Evolutionary conservation across 2,329 filamentous ascomycete genomes (phyloP).

Genomic region (Byssothecium circinans): DNA sequence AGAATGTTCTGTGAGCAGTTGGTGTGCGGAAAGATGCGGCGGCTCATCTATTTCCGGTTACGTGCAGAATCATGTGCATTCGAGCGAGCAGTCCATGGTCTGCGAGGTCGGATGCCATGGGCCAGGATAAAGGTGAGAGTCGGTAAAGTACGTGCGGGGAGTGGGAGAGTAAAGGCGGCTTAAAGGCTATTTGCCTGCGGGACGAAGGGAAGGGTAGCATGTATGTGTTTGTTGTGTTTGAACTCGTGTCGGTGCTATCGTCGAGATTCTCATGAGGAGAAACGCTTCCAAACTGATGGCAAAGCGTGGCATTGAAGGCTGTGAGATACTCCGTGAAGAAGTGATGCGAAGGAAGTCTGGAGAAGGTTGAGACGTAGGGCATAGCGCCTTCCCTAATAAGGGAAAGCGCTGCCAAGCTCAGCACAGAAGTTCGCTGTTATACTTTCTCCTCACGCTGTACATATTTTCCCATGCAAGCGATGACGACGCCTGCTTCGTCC

Average conservation of each 20-base stretch:
- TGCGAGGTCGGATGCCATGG: not conserved
- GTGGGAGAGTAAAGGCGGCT: conserved; percentile 1
- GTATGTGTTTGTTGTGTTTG: too few relatives aligned
- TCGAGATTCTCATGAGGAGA: not conserved
- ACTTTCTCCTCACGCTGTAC: not conserved
- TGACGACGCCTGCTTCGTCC: not conserved
- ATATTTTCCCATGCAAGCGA: too few relatives aligned
- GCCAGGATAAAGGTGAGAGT: not conserved
- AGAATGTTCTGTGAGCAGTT: not conserved
- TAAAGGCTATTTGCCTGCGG: conserved; percentile 2
- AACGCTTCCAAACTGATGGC: not conserved
- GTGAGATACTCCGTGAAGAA: too few relatives aligned
- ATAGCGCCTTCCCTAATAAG: not conserved
- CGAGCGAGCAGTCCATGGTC: not conserved
- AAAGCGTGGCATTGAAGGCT: too few relatives aligned
- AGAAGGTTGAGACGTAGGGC: not conserved
- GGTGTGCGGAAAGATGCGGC: not conserved
- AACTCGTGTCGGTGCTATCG: too few relatives aligned
- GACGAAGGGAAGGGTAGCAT: conserved; percentile 1
- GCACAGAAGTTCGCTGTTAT: not conserved
- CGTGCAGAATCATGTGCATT: not conserved
- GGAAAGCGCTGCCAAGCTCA: not conserved
- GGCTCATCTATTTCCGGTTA: conserved; percentile 6
- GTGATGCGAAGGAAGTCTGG: not conserved
- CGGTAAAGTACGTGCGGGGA: not conserved